Evolutionary conservation across 2,329 filamentous ascomycete species (phyloP).

Genomic region (Coniochaeta sp.): DNA sequence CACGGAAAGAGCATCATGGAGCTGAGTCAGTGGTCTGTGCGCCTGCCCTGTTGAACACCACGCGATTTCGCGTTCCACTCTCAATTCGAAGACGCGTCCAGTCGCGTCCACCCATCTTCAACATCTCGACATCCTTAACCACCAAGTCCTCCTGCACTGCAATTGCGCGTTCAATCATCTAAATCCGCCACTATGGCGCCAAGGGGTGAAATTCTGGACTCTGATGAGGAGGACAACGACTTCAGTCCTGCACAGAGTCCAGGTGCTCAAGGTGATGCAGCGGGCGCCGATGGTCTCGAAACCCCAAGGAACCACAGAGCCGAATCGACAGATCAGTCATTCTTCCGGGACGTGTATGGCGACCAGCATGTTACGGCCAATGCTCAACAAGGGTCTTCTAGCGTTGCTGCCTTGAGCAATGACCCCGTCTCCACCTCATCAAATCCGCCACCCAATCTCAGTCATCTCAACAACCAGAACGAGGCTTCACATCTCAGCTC

Average conservation of each 20-base stretch:
- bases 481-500: slow-evolving; percentile 10
- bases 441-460: neutral
- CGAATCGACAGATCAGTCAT: slow-evolving; percentile 38
- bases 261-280: slow-evolving; percentile 3
- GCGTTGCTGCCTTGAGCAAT: slow-evolving; percentile 1
- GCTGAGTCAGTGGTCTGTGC: neutral
- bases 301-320: slow-evolving; percentile 10
- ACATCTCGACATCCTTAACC: neutral
- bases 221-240: slow-evolving; percentile 23
- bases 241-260: slow-evolving; percentile 15
- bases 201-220: slow-evolving; percentile 22
- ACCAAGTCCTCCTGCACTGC: neutral
- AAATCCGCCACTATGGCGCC: slow-evolving; percentile 13
- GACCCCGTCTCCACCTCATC: slow-evolving; percentile 5
- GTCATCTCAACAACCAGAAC: neutral
- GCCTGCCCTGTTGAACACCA: neutral
- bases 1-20: too few species aligned
- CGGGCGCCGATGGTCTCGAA: slow-evolving; percentile 2
- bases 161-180: neutral
- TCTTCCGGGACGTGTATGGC: slow-evolving; percentile 40
- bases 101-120: neutral
- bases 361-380: slow-evolving; percentile 31
- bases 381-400: neutral
- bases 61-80: neutral
- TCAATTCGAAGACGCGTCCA: neutral